phyloP scores from a whole-genome alignment of 2,329 filamentous ascomycete species.

The Fusarium cicatricum region DNA sequence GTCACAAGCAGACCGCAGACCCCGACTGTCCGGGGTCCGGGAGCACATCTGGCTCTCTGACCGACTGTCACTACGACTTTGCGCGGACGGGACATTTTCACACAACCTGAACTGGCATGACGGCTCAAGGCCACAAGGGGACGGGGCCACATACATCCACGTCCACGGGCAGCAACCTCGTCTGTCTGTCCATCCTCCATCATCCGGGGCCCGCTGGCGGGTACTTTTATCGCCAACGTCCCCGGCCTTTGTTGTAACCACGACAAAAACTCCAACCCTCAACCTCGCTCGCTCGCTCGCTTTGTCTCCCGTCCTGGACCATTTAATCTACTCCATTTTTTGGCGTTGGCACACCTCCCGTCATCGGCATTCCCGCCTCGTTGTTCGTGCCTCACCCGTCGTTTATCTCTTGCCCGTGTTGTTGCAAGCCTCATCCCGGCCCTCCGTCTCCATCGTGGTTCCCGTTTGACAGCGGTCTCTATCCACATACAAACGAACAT shows the following conservation, averaged over 20 bases:
- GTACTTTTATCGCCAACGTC: constrained; percentile 41
- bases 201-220: constrained; percentile 28
- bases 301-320: constrained; percentile 38
- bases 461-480: constrained; percentile 21
- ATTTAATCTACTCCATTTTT: constrained; percentile 37
- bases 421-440: constrained; percentile 36
- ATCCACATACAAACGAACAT: constrained; percentile 33
- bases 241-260: constrained; percentile 37
- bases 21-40: constrained; percentile 31
- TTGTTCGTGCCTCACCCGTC: constrained; percentile 35
- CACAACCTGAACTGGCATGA: constrained; percentile 33
- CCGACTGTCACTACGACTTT: constrained; percentile 29
- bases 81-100: constrained; percentile 25
- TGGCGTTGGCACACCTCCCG: constrained; percentile 30
- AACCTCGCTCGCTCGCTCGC: constrained; percentile 30
- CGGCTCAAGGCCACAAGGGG: constrained; percentile 23
- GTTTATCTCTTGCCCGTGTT: constrained; percentile 36
- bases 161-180: constrained; percentile 26
- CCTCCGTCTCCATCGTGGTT: constrained; percentile 25
- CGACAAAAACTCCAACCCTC: constrained; percentile 33
- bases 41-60: constrained; percentile 34
- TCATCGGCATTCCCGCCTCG: constrained; percentile 36
- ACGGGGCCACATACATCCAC: constrained; percentile 22
- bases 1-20: constrained; percentile 33
- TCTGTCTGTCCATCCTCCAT: constrained; percentile 17